Conservation (phyloP, 2,329 filamentous ascomycete genomes). For the Curvularia spicifera region DNA sequence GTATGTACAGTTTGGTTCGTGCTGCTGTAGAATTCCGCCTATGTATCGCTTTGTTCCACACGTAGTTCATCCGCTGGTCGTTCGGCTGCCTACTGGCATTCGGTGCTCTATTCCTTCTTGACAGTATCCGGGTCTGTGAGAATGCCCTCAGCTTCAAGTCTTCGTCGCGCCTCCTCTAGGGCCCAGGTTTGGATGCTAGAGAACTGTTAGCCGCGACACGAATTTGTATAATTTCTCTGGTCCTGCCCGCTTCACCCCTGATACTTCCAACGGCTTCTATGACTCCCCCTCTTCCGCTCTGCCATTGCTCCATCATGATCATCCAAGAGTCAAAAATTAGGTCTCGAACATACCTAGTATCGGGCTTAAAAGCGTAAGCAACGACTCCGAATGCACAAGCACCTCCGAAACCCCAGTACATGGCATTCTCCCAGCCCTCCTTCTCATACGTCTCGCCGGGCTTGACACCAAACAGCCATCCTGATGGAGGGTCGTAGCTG, state of each 20-base stretch:
- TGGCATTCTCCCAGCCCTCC: conserved; percentile 93
- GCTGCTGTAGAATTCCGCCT: conserved; percentile 7
- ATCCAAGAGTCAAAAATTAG: neutral
- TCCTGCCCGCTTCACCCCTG: neutral
- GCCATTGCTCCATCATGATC: neutral
- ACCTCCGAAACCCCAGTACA: conserved; percentile 84
- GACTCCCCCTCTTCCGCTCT: neutral
- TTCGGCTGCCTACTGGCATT: neutral
- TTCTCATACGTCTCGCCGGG: conserved; percentile 94
- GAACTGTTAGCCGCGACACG: conserved; percentile 24
- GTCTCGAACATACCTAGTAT: conserved; percentile 84
- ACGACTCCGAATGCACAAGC: conserved; percentile 75
- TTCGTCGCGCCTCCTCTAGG: conserved; percentile 91
- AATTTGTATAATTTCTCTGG: neutral
- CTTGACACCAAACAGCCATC: conserved; percentile 93
- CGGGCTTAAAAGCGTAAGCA: conserved; percentile 94
- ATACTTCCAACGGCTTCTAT: neutral
- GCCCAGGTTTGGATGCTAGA: conserved; percentile 98
- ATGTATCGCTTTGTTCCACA: neutral
- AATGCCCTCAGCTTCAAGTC: conserved; percentile 95
- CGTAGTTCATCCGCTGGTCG: neutral
- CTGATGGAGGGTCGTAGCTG: conserved; percentile 86
- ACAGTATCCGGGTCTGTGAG: conserved; percentile 74
- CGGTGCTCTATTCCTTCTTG: conserved; percentile 50
- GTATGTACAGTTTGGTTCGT: conserved; percentile 15